Evolutionary conservation across 139 green algal species (phyloP), one percentile per base, ranked within the genome.

Genomic region (Picochlorum sp.): DNA sequence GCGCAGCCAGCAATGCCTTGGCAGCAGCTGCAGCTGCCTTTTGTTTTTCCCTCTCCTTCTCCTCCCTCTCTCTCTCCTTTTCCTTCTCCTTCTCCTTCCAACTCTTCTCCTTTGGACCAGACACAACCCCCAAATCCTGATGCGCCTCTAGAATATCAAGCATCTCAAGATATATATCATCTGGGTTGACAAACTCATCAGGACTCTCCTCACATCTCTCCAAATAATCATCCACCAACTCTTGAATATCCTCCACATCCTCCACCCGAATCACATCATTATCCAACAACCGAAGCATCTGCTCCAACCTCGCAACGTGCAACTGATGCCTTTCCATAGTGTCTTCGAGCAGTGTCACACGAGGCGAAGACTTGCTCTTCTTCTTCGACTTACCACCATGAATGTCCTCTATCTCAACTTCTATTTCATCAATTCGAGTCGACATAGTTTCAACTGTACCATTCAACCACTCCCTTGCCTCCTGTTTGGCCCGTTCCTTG

Each of bases 241-340:
- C 85, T 47, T 89, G 87, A 28, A 90, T 74, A 41, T 83, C 69
- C 41, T 86, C 76, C 18, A 94, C 73, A 52, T 92, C 85, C 28
- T 92, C 85, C 11, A 80, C 70, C 92, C 73, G 56, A 83, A 79
- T 45, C 20, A 60, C 85, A 63, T 97, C 93, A 71, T 98, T 98
- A 78, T 99, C 92, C 38, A 99, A 78, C 69, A 95, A 88, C n/a
- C 94, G 79, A 64, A 99, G 74, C 62, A 91, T 71, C 71, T 89
- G 81, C 73, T 91, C 85, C 30, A 91, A 63, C 52, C 79, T 77
- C 16, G 57, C 60, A 5, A 91, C 80, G 79, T 97, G 91, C 60
- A 83, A 71, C 70, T 88, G 85, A 74, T 98, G 89, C 21, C 85
- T 66, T 24, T 23, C 23, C 28, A 82, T 75, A 23, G 57, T 75